phyloP scores from a whole-genome alignment of 805 yeast species.

The Myxozyma udenii region DNA sequence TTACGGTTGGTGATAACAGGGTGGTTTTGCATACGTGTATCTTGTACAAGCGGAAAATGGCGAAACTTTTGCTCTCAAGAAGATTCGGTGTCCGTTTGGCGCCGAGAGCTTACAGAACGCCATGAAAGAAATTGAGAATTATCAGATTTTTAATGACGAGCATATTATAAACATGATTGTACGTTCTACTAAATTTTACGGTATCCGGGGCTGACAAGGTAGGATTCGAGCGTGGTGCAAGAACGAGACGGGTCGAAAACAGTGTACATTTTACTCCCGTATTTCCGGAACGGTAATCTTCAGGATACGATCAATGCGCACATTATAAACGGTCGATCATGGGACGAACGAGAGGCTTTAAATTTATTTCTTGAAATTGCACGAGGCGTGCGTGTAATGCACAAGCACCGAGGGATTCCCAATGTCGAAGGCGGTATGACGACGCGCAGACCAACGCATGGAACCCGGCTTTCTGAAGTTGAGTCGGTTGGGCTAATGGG shows the following conservation, averaged over 20 bases:
- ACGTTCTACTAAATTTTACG: background rate
- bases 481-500: background rate
- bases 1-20: conserved; percentile 37
- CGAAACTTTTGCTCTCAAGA: conserved; percentile 67
- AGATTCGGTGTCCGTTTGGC: conserved; percentile 85
- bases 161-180: conserved; percentile 60
- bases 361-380: conserved; percentile 64
- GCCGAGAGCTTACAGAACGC: conserved; percentile 70
- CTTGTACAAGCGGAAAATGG: conserved; percentile 55
- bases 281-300: conserved; percentile 59
- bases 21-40: conserved; percentile 84
- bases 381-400: conserved; percentile 74
- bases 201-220: background rate
- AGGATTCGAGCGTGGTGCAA: conserved; percentile 65
- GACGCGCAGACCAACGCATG: too few relatives aligned
- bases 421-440: background rate
- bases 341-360: conserved; percentile 64
- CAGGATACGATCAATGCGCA: conserved; percentile 74
- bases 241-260: conserved; percentile 77
- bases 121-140: conserved; percentile 71
- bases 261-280: conserved; percentile 76
- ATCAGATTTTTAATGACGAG: conserved; percentile 66
- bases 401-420: conserved; percentile 47
- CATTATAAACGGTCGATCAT: conserved; percentile 51
- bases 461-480: background rate